Evolutionary conservation across 208 protist species (phyloP).

Genomic region (Trypanosoma mega): DNA sequence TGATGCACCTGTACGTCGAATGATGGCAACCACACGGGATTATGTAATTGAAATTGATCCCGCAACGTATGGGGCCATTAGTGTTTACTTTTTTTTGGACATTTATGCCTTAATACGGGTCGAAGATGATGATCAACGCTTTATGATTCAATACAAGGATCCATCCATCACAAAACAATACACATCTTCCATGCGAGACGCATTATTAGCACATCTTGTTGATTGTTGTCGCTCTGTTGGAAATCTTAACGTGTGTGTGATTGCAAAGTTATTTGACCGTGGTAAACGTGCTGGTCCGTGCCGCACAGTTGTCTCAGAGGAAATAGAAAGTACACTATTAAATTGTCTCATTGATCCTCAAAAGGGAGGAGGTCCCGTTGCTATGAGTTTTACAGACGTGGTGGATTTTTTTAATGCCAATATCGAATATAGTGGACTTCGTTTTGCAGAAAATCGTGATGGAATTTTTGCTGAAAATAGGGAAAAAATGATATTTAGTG

Average conservation of each 20-base stretch:
- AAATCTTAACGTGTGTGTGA: constrained; percentile 73
- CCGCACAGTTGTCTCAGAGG: constrained; percentile 47
- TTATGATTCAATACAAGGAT: constrained; percentile 81
- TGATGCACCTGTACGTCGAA: constrained; percentile 45
- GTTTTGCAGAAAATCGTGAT: constrained; percentile 85
- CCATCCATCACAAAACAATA: constrained; percentile 68
- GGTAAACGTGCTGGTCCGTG: constrained; percentile 70
- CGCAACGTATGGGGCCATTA: constrained; percentile 76
- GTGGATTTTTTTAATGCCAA: constrained; percentile 91
- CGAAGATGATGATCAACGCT: constrained; percentile 79
- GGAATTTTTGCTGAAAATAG: constrained; percentile 91
- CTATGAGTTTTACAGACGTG: constrained; percentile 29
- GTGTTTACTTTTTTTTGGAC: constrained; percentile 55
- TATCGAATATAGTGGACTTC: constrained; percentile 86
- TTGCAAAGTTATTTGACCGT: constrained; percentile 47
- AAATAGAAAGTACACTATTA: constrained; percentile 87
- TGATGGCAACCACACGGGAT: constrained; percentile 68
- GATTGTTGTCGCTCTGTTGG: constrained; percentile 70
- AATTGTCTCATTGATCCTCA: constrained; percentile 46
- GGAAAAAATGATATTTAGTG: constrained; percentile 83
- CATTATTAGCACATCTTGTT: constrained; percentile 80
- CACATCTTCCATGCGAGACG: constrained; percentile 80
- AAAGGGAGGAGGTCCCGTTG: constrained; percentile 16
- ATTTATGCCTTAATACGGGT: constrained; percentile 83
- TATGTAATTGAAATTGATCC: constrained; percentile 90